phyloP scores from a whole-genome alignment of 805 yeast genomes.

The Maudiozyma serrabonitensis region DNA sequence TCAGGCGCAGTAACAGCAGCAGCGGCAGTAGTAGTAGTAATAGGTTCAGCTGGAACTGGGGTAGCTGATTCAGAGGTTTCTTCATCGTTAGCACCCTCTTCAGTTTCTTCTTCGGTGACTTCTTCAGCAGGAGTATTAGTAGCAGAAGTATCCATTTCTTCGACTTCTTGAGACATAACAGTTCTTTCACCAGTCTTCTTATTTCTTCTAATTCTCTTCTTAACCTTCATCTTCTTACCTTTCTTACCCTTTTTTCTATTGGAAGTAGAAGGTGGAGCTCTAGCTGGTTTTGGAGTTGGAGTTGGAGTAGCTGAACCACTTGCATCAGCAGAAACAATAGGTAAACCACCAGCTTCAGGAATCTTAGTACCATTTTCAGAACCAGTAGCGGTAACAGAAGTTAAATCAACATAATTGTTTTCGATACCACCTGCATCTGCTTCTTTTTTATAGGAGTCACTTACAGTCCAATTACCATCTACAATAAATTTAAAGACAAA shows the following conservation, averaged over 20 bases:
- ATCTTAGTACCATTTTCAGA: slow-evolving; percentile 31
- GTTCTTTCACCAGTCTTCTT: slow-evolving; percentile 34
- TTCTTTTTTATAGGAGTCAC: slow-evolving; percentile 33
- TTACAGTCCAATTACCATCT: slow-evolving; percentile 55
- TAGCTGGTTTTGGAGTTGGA: slow-evolving; percentile 30
- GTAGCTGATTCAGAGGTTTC: slow-evolving; percentile 12
- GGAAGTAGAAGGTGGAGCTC: slow-evolving; percentile 6
- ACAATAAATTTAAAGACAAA: slow-evolving; percentile 51
- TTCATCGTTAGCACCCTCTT: slow-evolving; percentile 2
- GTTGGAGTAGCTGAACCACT: slow-evolving; percentile 42
- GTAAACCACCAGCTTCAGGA: slow-evolving; percentile 42
- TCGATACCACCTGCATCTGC: slow-evolving; percentile 36
- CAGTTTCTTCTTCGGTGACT: slow-evolving; percentile 7
- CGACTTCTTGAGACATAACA: slow-evolving; percentile 19
- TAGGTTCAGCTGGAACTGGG: slow-evolving; percentile 11
- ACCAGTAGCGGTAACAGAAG: slow-evolving; percentile 14
- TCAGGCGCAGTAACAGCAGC: slow-evolving; percentile 8
- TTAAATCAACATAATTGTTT: slow-evolving; percentile 29
- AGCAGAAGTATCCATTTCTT: background rate
- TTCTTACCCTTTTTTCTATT: slow-evolving; percentile 9
- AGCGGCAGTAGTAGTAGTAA: slow-evolving; percentile 8
- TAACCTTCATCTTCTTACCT: slow-evolving; percentile 6
- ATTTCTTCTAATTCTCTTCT: slow-evolving; percentile 12
- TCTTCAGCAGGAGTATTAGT: slow-evolving; percentile 3
- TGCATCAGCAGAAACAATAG: slow-evolving; percentile 6